Evolutionary conservation across 1,284 basidiomycete genomes (phyloP).

Genomic region (Cryptococcus floricola): DNA sequence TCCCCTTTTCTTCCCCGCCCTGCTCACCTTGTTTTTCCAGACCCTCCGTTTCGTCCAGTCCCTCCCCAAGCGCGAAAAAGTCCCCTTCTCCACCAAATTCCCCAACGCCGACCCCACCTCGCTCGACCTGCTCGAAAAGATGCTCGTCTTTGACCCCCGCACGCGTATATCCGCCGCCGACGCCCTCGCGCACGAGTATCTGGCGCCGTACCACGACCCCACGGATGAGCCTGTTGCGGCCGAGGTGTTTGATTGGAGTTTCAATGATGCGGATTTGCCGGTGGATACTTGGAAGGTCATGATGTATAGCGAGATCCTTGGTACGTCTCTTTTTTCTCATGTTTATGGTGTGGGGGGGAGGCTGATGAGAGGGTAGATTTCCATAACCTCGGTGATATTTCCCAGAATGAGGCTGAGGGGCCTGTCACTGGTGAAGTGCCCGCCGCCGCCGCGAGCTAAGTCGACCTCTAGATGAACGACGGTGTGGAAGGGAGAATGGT

Average conservation of each 20-base stretch:
- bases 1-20: not conserved
- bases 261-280: conserved; percentile 99
- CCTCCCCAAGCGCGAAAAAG: conserved; percentile 89
- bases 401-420: conserved; percentile 45
- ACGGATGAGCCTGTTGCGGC: conserved; percentile 93
- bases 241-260: conserved; percentile 98
- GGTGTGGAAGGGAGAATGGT: not conserved
- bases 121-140: conserved; percentile 93
- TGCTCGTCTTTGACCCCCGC: conserved; percentile 97
- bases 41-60: conserved; percentile 99
- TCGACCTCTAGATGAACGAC: too few relatives aligned
- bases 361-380: conserved; percentile 46
- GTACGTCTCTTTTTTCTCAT: conserved; percentile 52
- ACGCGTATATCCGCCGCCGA: conserved; percentile 93
- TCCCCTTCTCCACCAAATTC: conserved; percentile 93
- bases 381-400: conserved; percentile 53
- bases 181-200: conserved; percentile 89
- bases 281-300: conserved; percentile 99
- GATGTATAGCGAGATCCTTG: conserved; percentile 95
- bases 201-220: conserved; percentile 96
- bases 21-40: conserved; percentile 51
- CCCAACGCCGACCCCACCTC: conserved; percentile 84
- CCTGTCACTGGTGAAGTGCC: conserved; percentile 45
- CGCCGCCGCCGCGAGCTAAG: conserved; percentile 16
- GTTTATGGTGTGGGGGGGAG: not conserved